phyloP scores from a whole-genome alignment of 306 rosid species.

The Cucumis cinereus region DNA sequence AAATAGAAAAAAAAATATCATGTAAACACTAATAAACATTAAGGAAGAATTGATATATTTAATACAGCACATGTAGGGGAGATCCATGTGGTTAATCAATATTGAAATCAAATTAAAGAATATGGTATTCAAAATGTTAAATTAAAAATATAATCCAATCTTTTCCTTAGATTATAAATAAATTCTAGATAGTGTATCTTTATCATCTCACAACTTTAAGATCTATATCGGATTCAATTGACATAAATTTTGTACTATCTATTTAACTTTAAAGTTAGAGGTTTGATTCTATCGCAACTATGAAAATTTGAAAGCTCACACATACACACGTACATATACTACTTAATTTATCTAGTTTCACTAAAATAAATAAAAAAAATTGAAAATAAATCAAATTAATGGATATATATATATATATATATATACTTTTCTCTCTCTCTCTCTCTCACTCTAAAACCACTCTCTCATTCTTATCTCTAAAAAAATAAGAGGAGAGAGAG shows the following conservation, averaged over 20 bases:
- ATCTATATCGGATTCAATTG: no score
- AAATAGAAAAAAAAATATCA: no score
- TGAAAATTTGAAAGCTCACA: no score
- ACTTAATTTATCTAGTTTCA: no score
- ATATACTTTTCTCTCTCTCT: no score
- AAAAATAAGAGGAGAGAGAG: not conserved
- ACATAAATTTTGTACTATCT: no score
- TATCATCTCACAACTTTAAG: not conserved
- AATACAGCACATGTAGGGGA: not conserved
- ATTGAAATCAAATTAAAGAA: not conserved
- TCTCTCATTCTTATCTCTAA: not conserved
- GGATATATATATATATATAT: no score
- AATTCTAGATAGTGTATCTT: not conserved
- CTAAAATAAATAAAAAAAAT: no score
- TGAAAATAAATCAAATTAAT: no score
- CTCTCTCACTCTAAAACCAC: not conserved
- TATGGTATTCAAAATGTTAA: not conserved
- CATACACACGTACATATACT: no score
- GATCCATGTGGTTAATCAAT: not conserved
- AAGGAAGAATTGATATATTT: not conserved
- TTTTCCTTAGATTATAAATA: not conserved
- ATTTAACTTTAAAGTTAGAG: no score
- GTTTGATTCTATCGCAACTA: no score
- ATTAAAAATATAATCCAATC: not conserved
- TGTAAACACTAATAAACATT: not conserved